phyloP scores from a whole-genome alignment of 768 basidiomycete species.

The Lenzites betulinus region DNA sequence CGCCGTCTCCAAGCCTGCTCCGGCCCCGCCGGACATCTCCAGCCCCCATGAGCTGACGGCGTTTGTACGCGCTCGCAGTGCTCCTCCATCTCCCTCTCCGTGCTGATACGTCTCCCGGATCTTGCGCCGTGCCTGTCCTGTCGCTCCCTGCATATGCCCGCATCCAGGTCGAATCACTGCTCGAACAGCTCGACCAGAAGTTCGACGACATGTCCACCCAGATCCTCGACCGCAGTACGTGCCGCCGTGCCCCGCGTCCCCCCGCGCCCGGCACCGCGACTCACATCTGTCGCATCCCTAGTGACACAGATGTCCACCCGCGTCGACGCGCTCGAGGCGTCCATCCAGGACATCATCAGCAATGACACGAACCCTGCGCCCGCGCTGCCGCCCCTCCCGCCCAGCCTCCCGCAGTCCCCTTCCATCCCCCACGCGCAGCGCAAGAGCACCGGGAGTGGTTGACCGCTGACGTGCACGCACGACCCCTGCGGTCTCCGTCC shows the following conservation, averaged over 20 bases:
- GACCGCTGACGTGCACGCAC: background rate
- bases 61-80: constrained; percentile 62
- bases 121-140: background rate
- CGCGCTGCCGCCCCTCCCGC: constrained; percentile 31
- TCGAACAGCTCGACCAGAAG: constrained; percentile 86
- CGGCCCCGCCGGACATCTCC: constrained; percentile 67
- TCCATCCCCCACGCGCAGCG: constrained; percentile 19
- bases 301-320: constrained; percentile 93
- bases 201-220: constrained; percentile 94
- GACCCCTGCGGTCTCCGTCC: too few species aligned
- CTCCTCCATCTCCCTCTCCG: background rate
- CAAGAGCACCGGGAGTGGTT: constrained; percentile 23
- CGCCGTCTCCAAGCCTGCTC: constrained; percentile 15
- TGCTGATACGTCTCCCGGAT: background rate
- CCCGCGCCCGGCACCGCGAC: background rate
- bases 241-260: background rate
- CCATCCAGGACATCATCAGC: constrained; percentile 92
- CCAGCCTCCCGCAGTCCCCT: constrained; percentile 64
- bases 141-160: background rate
- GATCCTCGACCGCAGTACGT: constrained; percentile 81
- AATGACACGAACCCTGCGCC: constrained; percentile 51
- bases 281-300: constrained; percentile 34
- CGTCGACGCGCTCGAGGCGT: constrained; percentile 85
- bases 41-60: constrained; percentile 94
- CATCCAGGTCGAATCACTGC: constrained; percentile 80